Percentiles rank a stretch among this genome's conserved stretches.
Conservation (phyloP, 2,329 filamentous ascomycete species). For the Boeremia exigua region DNA sequence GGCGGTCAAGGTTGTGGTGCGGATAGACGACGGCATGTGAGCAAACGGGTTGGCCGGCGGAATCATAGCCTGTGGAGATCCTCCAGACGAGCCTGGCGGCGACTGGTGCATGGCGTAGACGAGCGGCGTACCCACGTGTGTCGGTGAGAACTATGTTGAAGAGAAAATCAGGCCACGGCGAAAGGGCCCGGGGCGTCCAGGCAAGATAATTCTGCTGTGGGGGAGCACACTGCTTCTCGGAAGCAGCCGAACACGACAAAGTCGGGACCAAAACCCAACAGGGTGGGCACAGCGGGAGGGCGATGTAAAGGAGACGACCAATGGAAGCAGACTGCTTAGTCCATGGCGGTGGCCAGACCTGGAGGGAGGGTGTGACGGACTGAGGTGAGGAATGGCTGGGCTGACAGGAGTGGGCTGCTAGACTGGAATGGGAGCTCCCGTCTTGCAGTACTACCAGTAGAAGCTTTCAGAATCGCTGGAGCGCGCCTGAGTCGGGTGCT, state of each 20-base stretch:
- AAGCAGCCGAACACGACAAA: slow-evolving; percentile 41
- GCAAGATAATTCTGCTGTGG: slow-evolving; percentile 31
- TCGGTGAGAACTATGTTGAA: slow-evolving; percentile 23
- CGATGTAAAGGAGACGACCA: slow-evolving; percentile 29
- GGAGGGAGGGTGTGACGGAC: slow-evolving; percentile 13
- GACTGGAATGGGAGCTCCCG: slow-evolving; percentile 34
- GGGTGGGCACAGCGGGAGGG: slow-evolving; percentile 30
- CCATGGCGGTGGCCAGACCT: slow-evolving; percentile 35
- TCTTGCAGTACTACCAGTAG: slow-evolving; percentile 32
- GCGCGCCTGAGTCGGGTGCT: slow-evolving; percentile 31
- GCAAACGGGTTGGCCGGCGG: slow-evolving; percentile 43
- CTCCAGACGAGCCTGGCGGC: slow-evolving; percentile 40
- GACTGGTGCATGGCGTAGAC: slow-evolving; percentile 37
- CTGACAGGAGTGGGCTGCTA: slow-evolving; percentile 21
- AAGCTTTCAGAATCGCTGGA: slow-evolving; percentile 27
- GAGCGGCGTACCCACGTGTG: slow-evolving; percentile 20
- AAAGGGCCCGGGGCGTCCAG: slow-evolving; percentile 8
- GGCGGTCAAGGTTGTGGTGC: slow-evolving; percentile 35
- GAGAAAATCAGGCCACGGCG: slow-evolving; percentile 22
- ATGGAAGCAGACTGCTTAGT: slow-evolving; percentile 29
- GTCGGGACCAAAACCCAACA: slow-evolving; percentile 32
- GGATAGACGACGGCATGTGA: slow-evolving; percentile 30
- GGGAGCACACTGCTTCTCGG: slow-evolving; percentile 39
- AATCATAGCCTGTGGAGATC: slow-evolving; percentile 43
- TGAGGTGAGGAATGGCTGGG: slow-evolving; percentile 13